Evolutionary conservation across 202 grass and related monocot species (phyloP), one percentile per base, ranked within the genome.

Genomic region (Setaria viridis): DNA sequence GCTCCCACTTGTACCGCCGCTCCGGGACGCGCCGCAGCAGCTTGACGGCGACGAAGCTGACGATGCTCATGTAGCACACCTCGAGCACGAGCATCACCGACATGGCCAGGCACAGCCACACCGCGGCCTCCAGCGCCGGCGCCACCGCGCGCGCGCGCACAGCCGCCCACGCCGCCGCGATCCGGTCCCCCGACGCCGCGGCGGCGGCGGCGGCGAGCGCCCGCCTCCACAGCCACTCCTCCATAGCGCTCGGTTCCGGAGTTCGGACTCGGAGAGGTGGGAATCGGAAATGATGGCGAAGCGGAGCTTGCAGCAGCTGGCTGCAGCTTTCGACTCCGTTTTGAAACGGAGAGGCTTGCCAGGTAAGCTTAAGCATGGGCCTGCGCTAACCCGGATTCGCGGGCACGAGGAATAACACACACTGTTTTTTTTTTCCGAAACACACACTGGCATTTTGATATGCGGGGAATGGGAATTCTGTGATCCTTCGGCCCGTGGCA

Each of bases 11-110:
- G 90, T 93, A 93, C 58, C 88, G 60, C 37, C 69, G 83, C 77
- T 93, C 88, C 0, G 93, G 93, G 72, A 54, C 30, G 11, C 85
- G 76, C 45, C 88, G 88, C 66, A 93, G 84, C 47, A 95, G 58
- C 77, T 87, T 92, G 58, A 93, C 69, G 67, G 82, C 84, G 53
- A 89, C 84, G 59, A 91, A 76, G 86, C 88, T 95, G 62, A 83
- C 80, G n/a, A 87, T 43, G 86, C 86, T 90, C 93, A 95, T 95
- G 81, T 90, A 91, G 14, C 80, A 64, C 54, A 89, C 90, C 86
- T 95, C 93, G 20, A 93, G 63, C 86, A 95, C 84, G 16, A 95
- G 72, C 90, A 95, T 92, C 63, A 93, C 85, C 79, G 93, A 95
- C 93, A 93, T 95, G 63, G 16, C 88, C 72, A 95, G 64, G 86